Evolutionary conservation across 495 filamentous ascomycete genomes (phyloP).

Genomic region (Patellaria atrata): DNA sequence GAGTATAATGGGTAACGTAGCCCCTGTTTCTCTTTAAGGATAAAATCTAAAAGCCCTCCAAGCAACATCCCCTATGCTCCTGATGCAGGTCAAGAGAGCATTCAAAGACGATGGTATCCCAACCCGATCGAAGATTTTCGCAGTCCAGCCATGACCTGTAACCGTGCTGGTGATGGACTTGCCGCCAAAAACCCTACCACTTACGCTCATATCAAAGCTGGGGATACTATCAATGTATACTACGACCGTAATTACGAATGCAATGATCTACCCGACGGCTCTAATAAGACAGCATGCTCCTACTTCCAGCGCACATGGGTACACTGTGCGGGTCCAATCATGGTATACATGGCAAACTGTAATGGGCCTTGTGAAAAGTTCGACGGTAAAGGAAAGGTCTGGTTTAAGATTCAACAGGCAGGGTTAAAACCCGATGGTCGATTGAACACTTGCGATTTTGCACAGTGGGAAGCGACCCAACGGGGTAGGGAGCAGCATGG

Average conservation of each 20-base stretch:
- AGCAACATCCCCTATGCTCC: conserved; percentile 2
- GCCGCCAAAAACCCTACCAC: not conserved
- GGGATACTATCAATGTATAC: conserved; percentile 2
- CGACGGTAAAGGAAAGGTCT: not conserved
- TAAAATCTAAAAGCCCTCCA: not conserved
- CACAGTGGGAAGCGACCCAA: too few relatives aligned
- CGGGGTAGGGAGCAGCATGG: too few relatives aligned
- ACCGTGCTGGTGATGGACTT: not conserved
- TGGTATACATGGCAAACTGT: conserved; percentile 2
- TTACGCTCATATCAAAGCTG: not conserved
- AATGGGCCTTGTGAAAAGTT: not conserved
- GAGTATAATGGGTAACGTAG: not conserved
- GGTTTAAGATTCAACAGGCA: conserved; percentile 3
- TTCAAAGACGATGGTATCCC: conserved; percentile 1
- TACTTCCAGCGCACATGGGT: conserved; percentile 1
- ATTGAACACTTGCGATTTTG: too few relatives aligned
- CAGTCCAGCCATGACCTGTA: not conserved
- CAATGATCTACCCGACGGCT: too few relatives aligned
- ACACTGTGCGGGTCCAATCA: not conserved
- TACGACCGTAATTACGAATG: too few relatives aligned
- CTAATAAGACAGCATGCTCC: too few relatives aligned
- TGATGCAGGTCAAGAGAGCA: not conserved
- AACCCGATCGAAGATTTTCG: not conserved
- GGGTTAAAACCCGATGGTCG: too few relatives aligned
- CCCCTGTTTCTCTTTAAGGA: not conserved